A percentile compares a stretch with the other conserved stretches of the same genome.
phyloP scores from a whole-genome alignment of 1,284 basidiomycete species.

The Termitomyces sp. region DNA sequence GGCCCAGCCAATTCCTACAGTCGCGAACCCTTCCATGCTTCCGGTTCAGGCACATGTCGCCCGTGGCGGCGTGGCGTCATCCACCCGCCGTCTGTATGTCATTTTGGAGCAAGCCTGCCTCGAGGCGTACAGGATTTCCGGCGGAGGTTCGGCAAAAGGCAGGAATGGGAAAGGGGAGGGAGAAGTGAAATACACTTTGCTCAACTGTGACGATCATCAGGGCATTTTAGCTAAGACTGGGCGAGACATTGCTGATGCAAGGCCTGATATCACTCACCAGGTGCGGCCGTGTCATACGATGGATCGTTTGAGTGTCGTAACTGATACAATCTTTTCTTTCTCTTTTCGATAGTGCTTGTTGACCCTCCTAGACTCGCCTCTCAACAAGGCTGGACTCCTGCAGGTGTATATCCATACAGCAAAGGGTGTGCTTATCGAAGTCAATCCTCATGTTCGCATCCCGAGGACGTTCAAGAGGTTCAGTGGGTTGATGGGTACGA shows the following conservation, averaged over 20 bases:
- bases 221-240: slow-evolving; percentile 97
- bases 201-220: slow-evolving; percentile 99
- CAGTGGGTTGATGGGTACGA: slow-evolving; percentile 93
- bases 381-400: slow-evolving; percentile 95
- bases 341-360: slow-evolving; percentile 72
- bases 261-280: slow-evolving; percentile 99
- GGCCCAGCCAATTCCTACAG: slow-evolving; percentile 31
- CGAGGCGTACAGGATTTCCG: slow-evolving; percentile 88
- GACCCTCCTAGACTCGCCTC: slow-evolving; percentile 93
- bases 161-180: slow-evolving; percentile 46
- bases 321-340: slow-evolving; percentile 2
- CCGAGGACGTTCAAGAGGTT: slow-evolving; percentile 99
- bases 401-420: slow-evolving; percentile 99
- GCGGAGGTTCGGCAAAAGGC: slow-evolving; percentile 45
- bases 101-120: slow-evolving; percentile 92
- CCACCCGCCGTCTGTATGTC: slow-evolving; percentile 78
- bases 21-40: slow-evolving; percentile 73
- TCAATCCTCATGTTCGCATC: slow-evolving; percentile 96
- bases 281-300: slow-evolving; percentile 38
- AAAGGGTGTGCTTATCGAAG: slow-evolving; percentile 95
- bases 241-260: slow-evolving; percentile 95
- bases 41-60: slow-evolving; percentile 78
- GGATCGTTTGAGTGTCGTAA: not conserved
- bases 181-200: slow-evolving; percentile 92
- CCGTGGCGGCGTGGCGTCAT: slow-evolving; percentile 53